These are phyloP conservation scores for Trifolium fragiferum DNA, from an alignment of 306 rosid species.

Conservation along the genomic window DNA sequence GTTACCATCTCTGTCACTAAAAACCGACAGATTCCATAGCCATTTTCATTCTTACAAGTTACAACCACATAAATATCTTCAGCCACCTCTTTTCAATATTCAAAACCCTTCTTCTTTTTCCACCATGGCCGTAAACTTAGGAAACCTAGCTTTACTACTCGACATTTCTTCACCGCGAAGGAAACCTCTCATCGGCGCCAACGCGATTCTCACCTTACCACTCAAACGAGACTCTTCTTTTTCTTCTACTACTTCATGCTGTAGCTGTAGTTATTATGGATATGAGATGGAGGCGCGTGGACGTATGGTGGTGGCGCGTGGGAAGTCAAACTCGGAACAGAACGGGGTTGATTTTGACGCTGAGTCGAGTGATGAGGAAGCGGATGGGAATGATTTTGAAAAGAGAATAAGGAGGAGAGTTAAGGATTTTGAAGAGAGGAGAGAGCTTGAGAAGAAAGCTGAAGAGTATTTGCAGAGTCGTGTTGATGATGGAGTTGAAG, in stretches of 20 bases:
- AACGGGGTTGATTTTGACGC: conserved; percentile 79
- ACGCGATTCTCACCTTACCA: conserved; percentile 61
- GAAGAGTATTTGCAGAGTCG: conserved; percentile 76
- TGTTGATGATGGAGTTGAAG: conserved; percentile 51
- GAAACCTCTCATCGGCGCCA: conserved; percentile 62
- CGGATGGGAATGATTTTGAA: conserved; percentile 71
- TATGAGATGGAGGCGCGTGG: conserved; percentile 70
- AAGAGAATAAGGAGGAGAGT: conserved; percentile 72
- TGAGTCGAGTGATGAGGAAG: conserved; percentile 71
- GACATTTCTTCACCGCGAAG: conserved; percentile 65
- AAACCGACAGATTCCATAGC: conserved; percentile 27
- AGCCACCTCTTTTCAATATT: background rate
- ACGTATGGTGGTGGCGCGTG: conserved; percentile 51
- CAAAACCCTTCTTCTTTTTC: conserved; percentile 29
- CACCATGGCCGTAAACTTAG: conserved; percentile 71
- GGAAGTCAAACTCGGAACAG: conserved; percentile 57
- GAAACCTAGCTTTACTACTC: conserved; percentile 69
- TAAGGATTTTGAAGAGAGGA: conserved; percentile 87
- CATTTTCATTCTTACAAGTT: conserved; percentile 37
- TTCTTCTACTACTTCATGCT: background rate
- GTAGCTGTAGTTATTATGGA: conserved; percentile 41
- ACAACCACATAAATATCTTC: conserved; percentile 48
- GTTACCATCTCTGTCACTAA: conserved; percentile 19
- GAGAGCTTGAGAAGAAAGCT: conserved; percentile 84
- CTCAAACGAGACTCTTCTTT: conserved; percentile 55